These are phyloP conservation scores for Fusarium guadeloupense DNA, from an alignment of 2,329 filamentous ascomycete genomes.

Conservation along the genomic window DNA sequence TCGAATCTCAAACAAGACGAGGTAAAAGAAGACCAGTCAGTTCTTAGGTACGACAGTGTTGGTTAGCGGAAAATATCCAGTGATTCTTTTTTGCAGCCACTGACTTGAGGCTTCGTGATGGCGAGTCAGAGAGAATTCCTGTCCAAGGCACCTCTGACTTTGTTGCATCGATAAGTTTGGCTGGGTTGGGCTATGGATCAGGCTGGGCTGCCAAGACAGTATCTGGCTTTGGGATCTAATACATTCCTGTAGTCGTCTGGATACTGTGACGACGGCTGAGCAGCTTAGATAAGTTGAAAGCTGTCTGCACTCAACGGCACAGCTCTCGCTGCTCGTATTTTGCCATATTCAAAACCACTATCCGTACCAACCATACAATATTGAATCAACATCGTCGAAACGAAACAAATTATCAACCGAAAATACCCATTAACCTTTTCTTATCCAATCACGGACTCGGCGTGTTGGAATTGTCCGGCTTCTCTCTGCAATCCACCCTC, in stretches of 20 bases:
- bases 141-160: constrained; percentile 10
- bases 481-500: constrained; percentile 18
- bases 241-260: constrained; percentile 34
- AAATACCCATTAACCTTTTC: background rate
- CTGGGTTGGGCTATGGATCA: constrained; percentile 6
- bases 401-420: constrained; percentile 37
- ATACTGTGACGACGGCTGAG: constrained; percentile 5
- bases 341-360: background rate
- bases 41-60: background rate
- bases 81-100: background rate
- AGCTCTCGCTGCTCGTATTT: constrained; percentile 8
- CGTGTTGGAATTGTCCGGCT: constrained; percentile 12
- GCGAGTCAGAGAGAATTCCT: constrained; percentile 29
- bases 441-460: constrained; percentile 30
- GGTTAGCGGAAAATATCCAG: background rate
- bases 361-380: background rate
- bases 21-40: constrained; percentile 7
- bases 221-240: background rate
- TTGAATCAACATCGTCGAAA: constrained; percentile 25
- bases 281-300: constrained; percentile 31
- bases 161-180: background rate
- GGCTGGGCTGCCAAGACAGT: constrained; percentile 18
- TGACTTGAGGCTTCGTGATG: background rate
- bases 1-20: constrained; percentile 39
- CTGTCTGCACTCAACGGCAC: constrained; percentile 3